These are phyloP conservation scores for Globisporangium ultimum DNA, from an alignment of 352 stramenopile species.

Conservation along the genomic window DNA sequence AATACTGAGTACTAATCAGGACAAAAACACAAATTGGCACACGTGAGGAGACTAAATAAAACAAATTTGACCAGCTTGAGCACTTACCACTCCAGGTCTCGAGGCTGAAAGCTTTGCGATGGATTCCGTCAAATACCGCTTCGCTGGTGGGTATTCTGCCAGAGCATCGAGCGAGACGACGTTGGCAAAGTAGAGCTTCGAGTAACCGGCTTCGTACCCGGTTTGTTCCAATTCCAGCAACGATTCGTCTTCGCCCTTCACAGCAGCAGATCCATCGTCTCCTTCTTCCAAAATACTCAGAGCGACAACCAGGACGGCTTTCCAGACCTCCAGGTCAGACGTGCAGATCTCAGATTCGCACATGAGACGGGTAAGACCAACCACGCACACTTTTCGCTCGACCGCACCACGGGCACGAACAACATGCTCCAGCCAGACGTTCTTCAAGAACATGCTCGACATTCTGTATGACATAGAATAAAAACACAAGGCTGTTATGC, in stretches of 20 bases:
- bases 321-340: conserved; percentile 51
- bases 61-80: background rate
- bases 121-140: conserved; percentile 63
- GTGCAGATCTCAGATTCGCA: conserved; percentile 69
- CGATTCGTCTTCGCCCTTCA: conserved; percentile 82
- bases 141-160: conserved; percentile 57
- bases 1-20: conserved; percentile 43
- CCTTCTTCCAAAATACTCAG: conserved; percentile 66
- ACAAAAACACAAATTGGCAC: conserved; percentile 5
- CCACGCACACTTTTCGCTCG: conserved; percentile 65
- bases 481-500: background rate
- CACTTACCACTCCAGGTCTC: conserved; percentile 63
- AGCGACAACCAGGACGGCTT: conserved; percentile 35
- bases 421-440: conserved; percentile 86
- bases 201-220: conserved; percentile 93
- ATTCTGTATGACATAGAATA: conserved; percentile 68
- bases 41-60: background rate
- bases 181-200: conserved; percentile 91
- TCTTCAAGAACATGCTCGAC: conserved; percentile 88
- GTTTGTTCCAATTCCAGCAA: conserved; percentile 77
- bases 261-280: conserved; percentile 42
- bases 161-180: conserved; percentile 86
- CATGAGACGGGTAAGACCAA: conserved; percentile 69
- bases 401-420: conserved; percentile 57
- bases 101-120: conserved; percentile 65